phyloP scores from a whole-genome alignment of 306 rosid genomes.

The Dalbergia oliveri region DNA sequence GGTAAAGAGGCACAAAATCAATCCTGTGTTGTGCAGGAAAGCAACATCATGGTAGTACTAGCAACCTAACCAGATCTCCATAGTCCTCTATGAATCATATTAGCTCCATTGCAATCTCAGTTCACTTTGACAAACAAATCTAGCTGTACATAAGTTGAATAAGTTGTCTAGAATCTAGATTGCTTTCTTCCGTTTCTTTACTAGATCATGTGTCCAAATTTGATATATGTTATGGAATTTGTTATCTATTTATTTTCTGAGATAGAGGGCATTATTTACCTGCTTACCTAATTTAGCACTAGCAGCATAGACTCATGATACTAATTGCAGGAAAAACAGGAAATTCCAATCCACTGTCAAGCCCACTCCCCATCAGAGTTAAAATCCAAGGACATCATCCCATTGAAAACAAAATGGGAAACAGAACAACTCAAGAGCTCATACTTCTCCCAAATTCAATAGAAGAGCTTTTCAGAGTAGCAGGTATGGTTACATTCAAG shows the following conservation, averaged over 20 bases:
- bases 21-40: background rate
- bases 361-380: conserved; percentile 58
- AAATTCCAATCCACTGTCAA: conserved; percentile 49
- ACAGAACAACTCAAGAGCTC: conserved; percentile 57
- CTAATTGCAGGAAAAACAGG: conserved; percentile 52
- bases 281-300: conserved; percentile 28
- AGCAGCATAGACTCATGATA: conserved; percentile 23
- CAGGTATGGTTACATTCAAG: conserved; percentile 64
- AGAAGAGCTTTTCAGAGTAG: conserved; percentile 69
- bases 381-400: conserved; percentile 77
- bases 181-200: conserved; percentile 25
- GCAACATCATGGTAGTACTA: conserved; percentile 9
- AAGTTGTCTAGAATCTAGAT: background rate
- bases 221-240: conserved; percentile 10
- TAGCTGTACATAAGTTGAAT: conserved; percentile 13
- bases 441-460: conserved; percentile 74
- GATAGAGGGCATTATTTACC: background rate
- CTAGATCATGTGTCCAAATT: background rate
- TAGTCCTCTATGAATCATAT: background rate
- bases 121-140: background rate
- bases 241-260: background rate
- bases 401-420: conserved; percentile 60
- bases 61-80: background rate
- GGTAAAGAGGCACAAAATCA: conserved; percentile 2
- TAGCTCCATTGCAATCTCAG: background rate